Conservation (phyloP, 371 early-diverging fungal species). For the Dichotomocladium elegans region DNA sequence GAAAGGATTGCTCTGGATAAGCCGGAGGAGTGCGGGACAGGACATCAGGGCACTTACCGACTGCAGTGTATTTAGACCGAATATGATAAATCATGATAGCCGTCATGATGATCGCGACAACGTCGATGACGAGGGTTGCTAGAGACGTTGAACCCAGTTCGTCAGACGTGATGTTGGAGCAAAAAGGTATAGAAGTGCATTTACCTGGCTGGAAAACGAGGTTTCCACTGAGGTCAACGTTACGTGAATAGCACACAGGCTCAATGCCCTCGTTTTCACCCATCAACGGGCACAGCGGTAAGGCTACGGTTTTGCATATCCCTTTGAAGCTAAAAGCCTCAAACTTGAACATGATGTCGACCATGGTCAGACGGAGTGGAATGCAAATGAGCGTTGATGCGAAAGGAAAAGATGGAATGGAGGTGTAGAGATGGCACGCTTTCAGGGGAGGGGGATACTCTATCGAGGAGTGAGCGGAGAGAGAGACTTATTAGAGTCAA, state of each 20-base stretch:
- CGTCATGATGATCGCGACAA: constrained; percentile 92
- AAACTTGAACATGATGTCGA: constrained; percentile 47
- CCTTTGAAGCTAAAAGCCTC: constrained; percentile 82
- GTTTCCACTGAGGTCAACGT: constrained; percentile 75
- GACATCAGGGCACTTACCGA: too few species aligned
- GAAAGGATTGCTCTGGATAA: not conserved
- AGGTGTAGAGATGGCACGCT: too few species aligned
- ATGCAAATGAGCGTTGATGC: too few species aligned
- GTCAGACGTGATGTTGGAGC: not conserved
- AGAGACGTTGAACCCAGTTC: not conserved
- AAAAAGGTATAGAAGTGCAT: not conserved
- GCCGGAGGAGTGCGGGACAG: too few species aligned
- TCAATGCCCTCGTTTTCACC: constrained; percentile 73
- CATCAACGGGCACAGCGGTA: constrained; percentile 88
- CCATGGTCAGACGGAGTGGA: too few species aligned
- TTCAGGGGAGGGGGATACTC: too few species aligned
- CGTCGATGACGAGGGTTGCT: constrained; percentile 83
- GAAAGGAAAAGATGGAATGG: too few species aligned
- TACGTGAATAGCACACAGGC: constrained; percentile 90
- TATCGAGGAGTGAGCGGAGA: too few species aligned
- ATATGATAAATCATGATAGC: constrained; percentile 96
- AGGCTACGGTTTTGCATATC: constrained; percentile 79
- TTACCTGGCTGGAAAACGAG: constrained; percentile 90
- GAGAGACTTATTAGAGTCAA: too few species aligned
- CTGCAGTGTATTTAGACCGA: constrained; percentile 94